A percentile compares a stretch with the other conserved stretches of the same genome.
These are phyloP conservation scores for Solanum corneliomulleri DNA, from an alignment of 257 asterid species.

Conservation along the genomic window DNA sequence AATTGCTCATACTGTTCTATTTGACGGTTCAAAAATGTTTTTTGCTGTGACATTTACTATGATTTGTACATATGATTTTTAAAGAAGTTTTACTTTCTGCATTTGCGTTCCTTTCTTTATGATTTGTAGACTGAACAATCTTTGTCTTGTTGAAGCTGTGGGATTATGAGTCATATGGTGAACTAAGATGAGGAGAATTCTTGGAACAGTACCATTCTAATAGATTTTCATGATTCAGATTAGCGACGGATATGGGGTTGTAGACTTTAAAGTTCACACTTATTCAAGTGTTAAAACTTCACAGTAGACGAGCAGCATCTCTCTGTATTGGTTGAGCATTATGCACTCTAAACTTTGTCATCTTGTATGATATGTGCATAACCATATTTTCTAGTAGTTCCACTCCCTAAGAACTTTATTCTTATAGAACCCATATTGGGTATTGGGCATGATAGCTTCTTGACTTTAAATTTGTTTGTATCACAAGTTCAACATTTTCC, in stretches of 20 bases:
- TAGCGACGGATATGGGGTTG: not conserved
- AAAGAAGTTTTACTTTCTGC: not conserved
- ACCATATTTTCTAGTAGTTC: not conserved
- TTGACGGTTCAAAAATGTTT: not conserved
- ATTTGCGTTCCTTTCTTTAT: not conserved
- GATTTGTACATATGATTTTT: not conserved
- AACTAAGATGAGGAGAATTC: not conserved
- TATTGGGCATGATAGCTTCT: not conserved
- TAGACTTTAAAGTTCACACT: not conserved
- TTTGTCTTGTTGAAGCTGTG: not conserved
- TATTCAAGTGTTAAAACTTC: not conserved
- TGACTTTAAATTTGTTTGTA: not conserved
- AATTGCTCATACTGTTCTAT: not conserved
- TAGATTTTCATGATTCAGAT: not conserved
- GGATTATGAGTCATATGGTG: not conserved
- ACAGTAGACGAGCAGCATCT: not conserved
- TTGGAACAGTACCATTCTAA: not conserved
- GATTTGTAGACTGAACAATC: not conserved
- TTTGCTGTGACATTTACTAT: not conserved
- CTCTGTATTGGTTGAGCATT: not conserved
- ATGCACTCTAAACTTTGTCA: not conserved
- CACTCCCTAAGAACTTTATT: not conserved
- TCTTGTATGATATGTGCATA: not conserved
- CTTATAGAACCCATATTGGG: not conserved
- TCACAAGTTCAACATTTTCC: not conserved